Percentiles rank a stretch among this genome's conserved stretches.
Conservation (phyloP, 257 asterid species). For the Salvia hispanica region DNA sequence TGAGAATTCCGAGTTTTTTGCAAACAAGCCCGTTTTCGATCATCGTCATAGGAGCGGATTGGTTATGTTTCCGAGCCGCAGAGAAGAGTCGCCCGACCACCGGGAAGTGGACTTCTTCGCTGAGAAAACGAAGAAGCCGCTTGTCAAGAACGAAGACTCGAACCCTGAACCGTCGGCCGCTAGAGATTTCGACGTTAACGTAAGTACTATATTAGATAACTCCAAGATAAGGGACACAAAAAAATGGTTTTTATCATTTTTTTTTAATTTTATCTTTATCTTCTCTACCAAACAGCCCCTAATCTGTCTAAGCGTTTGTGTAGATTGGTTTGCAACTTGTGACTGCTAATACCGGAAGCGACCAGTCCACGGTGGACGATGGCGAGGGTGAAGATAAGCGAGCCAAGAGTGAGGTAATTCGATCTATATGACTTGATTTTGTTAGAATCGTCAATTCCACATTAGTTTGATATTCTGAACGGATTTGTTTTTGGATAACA, state of each 20-base stretch:
- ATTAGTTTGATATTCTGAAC: no score
- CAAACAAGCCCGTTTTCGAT: conserved; percentile 55
- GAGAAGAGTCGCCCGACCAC: conserved; percentile 40
- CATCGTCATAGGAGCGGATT: conserved; percentile 38
- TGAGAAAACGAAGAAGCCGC: conserved; percentile 35
- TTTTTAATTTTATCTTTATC: no score
- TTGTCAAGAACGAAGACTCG: conserved; percentile 54
- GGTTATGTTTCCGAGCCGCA: conserved; percentile 44
- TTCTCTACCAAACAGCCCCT: background rate
- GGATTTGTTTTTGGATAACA: no score
- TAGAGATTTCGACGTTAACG: conserved; percentile 49
- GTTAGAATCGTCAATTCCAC: no score
- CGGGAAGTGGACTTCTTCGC: conserved; percentile 87
- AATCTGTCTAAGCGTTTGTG: background rate
- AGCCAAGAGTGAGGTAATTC: conserved; percentile 66
- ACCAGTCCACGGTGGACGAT: conserved; percentile 83
- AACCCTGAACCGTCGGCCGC: conserved; percentile 28
- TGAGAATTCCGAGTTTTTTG: conserved; percentile 62
- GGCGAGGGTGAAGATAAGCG: conserved; percentile 55
- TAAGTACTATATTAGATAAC: conserved; percentile 36
- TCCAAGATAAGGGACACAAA: no score
- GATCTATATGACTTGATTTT: no score
- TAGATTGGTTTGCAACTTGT: conserved; percentile 95
- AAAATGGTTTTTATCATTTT: no score
- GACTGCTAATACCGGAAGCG: conserved; percentile 73